Evolutionary conservation across 75 land plant species (phyloP), one percentile per base, ranked within the genome.

Genomic region (Selaginella tamariscina): DNA sequence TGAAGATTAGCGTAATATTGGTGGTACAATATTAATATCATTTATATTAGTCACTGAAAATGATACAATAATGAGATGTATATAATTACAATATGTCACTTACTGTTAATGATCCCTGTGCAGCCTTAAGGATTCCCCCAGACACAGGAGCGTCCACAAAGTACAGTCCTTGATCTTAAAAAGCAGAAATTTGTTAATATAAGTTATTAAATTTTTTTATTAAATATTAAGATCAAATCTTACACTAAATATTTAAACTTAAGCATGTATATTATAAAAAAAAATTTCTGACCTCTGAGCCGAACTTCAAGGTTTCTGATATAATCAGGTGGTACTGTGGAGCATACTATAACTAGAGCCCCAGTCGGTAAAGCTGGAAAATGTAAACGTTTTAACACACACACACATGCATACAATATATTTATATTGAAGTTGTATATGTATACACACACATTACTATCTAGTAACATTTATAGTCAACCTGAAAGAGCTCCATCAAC

Each of bases 61-160:
- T 5, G 15, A 5, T 5, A 39, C 49, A 5, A 39, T 5, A 30
- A 29, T 55, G 26, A 32, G 24, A 69, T 54, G 24, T 24, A 54
- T 24, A 22, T 13, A 24, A 20, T 64, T 24, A 24, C 32, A 30
- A n/a, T 31, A 44, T 2, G 1, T 24, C 55, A 28, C 29, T 73
- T 78, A 90, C 96, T 80, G 78, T 77, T 11, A 85, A 20, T 56
- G 76, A 77, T 62, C 80, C 88, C 54, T 70, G 67, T 18, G 70
- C 77, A 64, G 57, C 73, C 65, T 75, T 67, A 31, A 79, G 70
- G 32, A 68, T 68, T 66, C 80, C 95, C 63, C 70, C 74, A 56
- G 71, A 74, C 24, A 81, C 70, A 73, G 80, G 75, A 29, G 81
- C 79, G 73, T 88, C 92, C 29, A 90, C 67, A 9, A 88, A 28